These are phyloP conservation scores for Orobanche coerulescens DNA, from an alignment of 257 asterid species.

Conservation along the genomic window DNA sequence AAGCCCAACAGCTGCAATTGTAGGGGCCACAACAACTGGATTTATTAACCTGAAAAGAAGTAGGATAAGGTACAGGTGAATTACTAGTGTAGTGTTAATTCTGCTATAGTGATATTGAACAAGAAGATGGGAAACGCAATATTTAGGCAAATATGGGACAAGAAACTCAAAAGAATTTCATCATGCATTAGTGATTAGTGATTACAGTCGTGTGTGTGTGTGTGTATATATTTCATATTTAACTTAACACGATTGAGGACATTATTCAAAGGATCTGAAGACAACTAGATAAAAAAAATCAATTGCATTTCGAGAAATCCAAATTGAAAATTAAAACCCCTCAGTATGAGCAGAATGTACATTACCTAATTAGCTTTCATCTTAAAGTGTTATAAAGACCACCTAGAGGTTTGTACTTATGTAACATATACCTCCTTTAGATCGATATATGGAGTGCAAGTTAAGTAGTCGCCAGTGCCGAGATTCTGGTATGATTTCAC, in stretches of 20 bases:
- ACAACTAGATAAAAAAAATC: neutral
- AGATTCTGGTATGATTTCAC: no score
- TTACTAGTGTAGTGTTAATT: neutral
- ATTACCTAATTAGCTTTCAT: neutral
- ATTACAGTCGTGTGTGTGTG: no score
- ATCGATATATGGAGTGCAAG: no score
- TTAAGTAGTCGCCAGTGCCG: no score
- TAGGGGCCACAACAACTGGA: slow-evolving; percentile 95
- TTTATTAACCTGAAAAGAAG: slow-evolving; percentile 64
- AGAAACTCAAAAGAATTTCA: neutral
- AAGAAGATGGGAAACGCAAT: neutral
- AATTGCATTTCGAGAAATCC: neutral
- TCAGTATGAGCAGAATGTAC: neutral
- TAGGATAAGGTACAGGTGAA: slow-evolving; percentile 10
- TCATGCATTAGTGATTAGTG: neutral
- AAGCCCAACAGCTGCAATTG: slow-evolving; percentile 96
- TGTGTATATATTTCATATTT: neutral
- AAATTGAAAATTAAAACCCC: neutral
- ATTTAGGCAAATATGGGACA: neutral
- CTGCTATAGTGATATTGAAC: neutral
- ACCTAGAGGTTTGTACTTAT: neutral
- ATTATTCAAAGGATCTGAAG: neutral
- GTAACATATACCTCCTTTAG: no score
- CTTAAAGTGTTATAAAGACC: neutral
- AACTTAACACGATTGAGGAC: neutral